These are phyloP conservation scores for Moniliophthora roreri DNA, from an alignment of 1,284 basidiomycete species.

Conservation along the genomic window DNA sequence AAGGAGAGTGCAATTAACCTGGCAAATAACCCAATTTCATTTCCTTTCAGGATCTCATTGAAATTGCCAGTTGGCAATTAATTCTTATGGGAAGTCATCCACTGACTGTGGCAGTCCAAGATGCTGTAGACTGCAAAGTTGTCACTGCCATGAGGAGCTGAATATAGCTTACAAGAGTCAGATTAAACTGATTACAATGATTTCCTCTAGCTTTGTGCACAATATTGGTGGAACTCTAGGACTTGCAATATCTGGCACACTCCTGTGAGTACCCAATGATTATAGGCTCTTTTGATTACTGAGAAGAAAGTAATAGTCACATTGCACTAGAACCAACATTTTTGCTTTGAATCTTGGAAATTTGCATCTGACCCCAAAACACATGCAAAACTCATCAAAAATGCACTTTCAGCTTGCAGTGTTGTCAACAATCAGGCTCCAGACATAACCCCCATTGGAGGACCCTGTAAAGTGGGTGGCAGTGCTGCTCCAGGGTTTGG, in stretches of 20 bases:
- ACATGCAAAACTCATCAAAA: neutral
- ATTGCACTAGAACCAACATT: neutral
- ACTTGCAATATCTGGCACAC: slow-evolving; percentile 20
- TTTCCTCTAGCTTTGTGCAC: slow-evolving; percentile 18
- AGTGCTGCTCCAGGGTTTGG: too few species aligned
- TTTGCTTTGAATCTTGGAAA: neutral
- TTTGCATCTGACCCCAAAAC: neutral
- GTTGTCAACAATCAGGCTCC: neutral
- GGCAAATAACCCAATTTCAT: too few species aligned
- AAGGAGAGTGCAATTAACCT: too few species aligned
- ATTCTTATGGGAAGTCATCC: too few species aligned
- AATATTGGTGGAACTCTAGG: slow-evolving; percentile 22
- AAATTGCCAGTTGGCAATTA: too few species aligned
- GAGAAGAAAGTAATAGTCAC: neutral
- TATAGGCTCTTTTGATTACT: neutral
- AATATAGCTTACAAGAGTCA: neutral
- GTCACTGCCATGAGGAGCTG: slow-evolving; percentile 23
- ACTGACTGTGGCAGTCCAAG: slow-evolving; percentile 23
- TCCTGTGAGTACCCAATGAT: slow-evolving; percentile 15
- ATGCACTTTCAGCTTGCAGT: neutral
- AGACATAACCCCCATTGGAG: too few species aligned
- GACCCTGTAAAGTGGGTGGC: too few species aligned
- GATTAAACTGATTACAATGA: neutral
- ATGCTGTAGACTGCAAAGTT: slow-evolving; percentile 21
- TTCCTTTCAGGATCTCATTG: too few species aligned